Evolutionary conservation across 2,329 filamentous ascomycete species (phyloP).

Genomic region (Xylariaceae sp.): DNA sequence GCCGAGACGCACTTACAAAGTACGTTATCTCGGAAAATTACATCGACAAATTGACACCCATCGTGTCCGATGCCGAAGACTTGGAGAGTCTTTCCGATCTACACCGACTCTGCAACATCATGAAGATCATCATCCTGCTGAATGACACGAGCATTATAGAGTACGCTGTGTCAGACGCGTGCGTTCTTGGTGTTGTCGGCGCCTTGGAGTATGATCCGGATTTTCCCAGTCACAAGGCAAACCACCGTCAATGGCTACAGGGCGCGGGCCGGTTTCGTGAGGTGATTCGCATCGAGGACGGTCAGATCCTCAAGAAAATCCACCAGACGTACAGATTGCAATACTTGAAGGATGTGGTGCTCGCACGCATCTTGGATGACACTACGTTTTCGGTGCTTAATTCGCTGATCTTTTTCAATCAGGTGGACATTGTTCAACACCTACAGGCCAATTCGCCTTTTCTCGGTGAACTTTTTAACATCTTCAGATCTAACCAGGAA

Average conservation of each 20-base stretch:
- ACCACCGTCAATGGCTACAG: constrained; percentile 87
- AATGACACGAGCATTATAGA: constrained; percentile 96
- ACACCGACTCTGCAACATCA: constrained; percentile 91
- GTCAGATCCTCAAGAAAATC: constrained; percentile 78
- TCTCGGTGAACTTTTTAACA: constrained; percentile 77
- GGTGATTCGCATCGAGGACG: constrained; percentile 86
- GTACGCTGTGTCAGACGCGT: constrained; percentile 82
- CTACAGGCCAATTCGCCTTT: constrained; percentile 77
- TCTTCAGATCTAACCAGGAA: constrained; percentile 67
- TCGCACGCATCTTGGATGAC: constrained; percentile 93
- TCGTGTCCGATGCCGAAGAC: constrained; percentile 86
- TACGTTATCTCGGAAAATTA: constrained; percentile 82
- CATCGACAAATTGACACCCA: constrained; percentile 75
- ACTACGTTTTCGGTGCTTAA: constrained; percentile 97
- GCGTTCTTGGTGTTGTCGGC: constrained; percentile 86
- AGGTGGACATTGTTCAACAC: constrained; percentile 95
- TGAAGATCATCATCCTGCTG: constrained; percentile 91
- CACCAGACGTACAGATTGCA: constrained; percentile 93
- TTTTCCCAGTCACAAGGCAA: constrained; percentile 95
- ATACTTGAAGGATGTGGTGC: constrained; percentile 96
- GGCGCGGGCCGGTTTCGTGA: constrained; percentile 91
- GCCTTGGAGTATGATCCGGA: constrained; percentile 97
- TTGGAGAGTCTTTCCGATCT: constrained; percentile 81
- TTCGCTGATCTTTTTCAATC: constrained; percentile 97
- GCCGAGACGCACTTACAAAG: constrained; percentile 81